phyloP scores from a whole-genome alignment of 2,329 filamentous ascomycete species.

The Pleomassaria siparia region DNA sequence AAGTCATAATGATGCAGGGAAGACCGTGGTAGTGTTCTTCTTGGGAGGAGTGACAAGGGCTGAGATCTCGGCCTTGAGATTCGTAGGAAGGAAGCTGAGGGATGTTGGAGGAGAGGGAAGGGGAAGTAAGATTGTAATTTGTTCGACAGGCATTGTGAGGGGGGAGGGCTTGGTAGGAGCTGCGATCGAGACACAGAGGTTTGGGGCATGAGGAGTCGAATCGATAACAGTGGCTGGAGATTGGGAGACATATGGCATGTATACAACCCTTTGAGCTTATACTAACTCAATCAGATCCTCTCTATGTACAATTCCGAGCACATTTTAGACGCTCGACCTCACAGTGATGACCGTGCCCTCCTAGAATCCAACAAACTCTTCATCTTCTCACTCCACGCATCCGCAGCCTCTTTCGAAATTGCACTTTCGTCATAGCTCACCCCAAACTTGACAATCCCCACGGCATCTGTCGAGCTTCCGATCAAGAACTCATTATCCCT shows the following conservation, averaged over 20 bases:
- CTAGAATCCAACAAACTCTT: slow-evolving; percentile 31
- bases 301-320: too few species aligned
- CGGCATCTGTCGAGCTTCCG: slow-evolving; percentile 42
- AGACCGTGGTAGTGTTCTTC: slow-evolving; percentile 95
- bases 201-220: slow-evolving; percentile 13
- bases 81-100: slow-evolving; percentile 74
- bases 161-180: slow-evolving; percentile 87
- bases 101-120: slow-evolving; percentile 66
- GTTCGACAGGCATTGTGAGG: slow-evolving; percentile 87
- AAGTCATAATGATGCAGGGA: slow-evolving; percentile 54
- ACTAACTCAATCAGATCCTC: too few species aligned
- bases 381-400: slow-evolving; percentile 36
- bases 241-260: too few species aligned
- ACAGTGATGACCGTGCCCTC: not conserved
- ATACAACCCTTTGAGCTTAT: too few species aligned
- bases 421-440: slow-evolving; percentile 47
- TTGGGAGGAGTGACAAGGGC: slow-evolving; percentile 96
- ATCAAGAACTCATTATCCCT: slow-evolving; percentile 51
- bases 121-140: slow-evolving; percentile 83
- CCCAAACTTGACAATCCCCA: slow-evolving; percentile 39
- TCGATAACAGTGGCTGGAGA: not conserved
- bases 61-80: slow-evolving; percentile 90
- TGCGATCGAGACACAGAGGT: slow-evolving; percentile 68
- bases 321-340: not conserved
- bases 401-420: slow-evolving; percentile 34